Evolutionary conservation across 2,329 filamentous ascomycete species (phyloP).

Genomic region (Cordyceps sp.): DNA sequence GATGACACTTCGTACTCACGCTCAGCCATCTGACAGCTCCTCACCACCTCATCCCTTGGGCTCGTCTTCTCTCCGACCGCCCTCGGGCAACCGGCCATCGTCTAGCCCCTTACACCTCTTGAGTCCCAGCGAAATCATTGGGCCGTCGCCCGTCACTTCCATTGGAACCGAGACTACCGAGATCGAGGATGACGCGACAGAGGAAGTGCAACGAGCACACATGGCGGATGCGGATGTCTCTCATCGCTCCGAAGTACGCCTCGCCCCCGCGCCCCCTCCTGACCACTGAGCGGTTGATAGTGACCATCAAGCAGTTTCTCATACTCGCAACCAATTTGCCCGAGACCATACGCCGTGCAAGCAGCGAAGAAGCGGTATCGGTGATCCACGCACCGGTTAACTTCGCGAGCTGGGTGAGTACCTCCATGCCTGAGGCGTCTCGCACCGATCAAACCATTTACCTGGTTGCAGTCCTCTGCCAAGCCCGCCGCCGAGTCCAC

Average conservation of each 20-base stretch:
- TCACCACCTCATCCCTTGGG: slow-evolving; percentile 21
- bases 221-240: slow-evolving; percentile 3
- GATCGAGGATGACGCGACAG: slow-evolving; percentile 60
- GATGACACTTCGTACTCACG: not conserved
- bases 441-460: not conserved
- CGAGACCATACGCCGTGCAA: slow-evolving; percentile 37
- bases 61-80: slow-evolving; percentile 32
- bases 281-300: not conserved
- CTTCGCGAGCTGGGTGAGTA: slow-evolving; percentile 64
- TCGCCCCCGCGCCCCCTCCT: not conserved
- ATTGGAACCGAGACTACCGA: slow-evolving; percentile 72
- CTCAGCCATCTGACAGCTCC: slow-evolving; percentile 11
- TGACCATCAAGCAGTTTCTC: slow-evolving; percentile 21
- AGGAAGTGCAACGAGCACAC: slow-evolving; percentile 31
- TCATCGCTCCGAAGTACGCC: slow-evolving; percentile 15
- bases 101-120: slow-evolving; percentile 38
- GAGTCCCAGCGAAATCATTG: slow-evolving; percentile 53
- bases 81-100: slow-evolving; percentile 28
- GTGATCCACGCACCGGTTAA: slow-evolving; percentile 82
- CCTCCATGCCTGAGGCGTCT: too few relatives aligned
- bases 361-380: slow-evolving; percentile 66
- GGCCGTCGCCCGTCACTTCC: slow-evolving; percentile 72
- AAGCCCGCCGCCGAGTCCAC: slow-evolving; percentile 25
- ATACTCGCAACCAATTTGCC: slow-evolving; percentile 40
- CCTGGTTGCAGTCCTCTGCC: slow-evolving; percentile 20